A percentile compares a stretch with the other conserved stretches of the same genome.
These are phyloP conservation scores for Anacardium occidentale DNA, from an alignment of 345 rosid genomes.

Conservation along the genomic window DNA sequence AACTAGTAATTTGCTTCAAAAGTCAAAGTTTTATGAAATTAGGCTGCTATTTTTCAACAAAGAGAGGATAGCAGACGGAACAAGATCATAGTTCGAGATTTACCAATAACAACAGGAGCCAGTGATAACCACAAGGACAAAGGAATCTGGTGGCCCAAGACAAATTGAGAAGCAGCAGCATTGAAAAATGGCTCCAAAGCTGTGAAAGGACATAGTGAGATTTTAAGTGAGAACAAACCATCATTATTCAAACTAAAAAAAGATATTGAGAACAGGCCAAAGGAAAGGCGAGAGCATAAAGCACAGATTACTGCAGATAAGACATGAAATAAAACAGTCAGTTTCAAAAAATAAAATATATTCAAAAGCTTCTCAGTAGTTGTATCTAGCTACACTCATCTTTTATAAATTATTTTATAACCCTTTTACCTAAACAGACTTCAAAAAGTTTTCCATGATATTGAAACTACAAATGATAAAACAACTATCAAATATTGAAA, in stretches of 20 bases:
- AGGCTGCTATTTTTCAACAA: not conserved
- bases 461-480: not conserved
- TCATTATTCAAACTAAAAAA: not conserved
- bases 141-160: constrained; percentile 51
- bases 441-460: not conserved
- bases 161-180: constrained; percentile 56
- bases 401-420: not conserved
- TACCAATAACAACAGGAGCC: constrained; percentile 57
- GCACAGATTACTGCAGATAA: no score
- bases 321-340: no score
- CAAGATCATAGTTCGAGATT: not conserved
- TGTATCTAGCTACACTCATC: not conserved
- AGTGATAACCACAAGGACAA: constrained; percentile 47
- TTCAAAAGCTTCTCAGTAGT: not conserved
- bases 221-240: constrained; percentile 3
- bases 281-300: not conserved
- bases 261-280: not conserved
- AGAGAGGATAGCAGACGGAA: not conserved
- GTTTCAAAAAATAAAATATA: not conserved
- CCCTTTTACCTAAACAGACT: not conserved
- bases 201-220: constrained; percentile 17
- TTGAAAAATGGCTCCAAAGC: constrained; percentile 57
- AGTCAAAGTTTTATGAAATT: not conserved
- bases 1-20: not conserved
- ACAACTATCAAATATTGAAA: not conserved